Evolutionary conservation across 768 basidiomycete species (phyloP).

Genomic region (Agrocybe pediades): DNA sequence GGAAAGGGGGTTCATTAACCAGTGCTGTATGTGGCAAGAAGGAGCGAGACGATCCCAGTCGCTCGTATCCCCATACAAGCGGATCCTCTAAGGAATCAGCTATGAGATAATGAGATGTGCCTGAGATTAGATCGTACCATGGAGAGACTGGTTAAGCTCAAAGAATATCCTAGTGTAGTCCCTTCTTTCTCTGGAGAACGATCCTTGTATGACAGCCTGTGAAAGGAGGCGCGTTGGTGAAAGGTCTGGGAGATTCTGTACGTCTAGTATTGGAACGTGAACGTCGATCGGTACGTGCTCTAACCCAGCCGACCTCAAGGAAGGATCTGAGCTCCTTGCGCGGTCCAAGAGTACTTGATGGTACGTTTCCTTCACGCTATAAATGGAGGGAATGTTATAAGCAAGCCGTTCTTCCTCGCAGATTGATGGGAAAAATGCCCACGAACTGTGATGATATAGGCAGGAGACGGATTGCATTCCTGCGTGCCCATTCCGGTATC

Average conservation of each 20-base stretch:
- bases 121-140: not conserved
- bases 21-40: slow-evolving; percentile 1
- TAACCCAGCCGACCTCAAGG: slow-evolving; percentile 1
- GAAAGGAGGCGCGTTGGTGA: slow-evolving; percentile 6
- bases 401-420: not conserved
- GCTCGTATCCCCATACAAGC: slow-evolving; percentile 9
- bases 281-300: slow-evolving; percentile 11
- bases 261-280: slow-evolving; percentile 7
- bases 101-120: not conserved
- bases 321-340: slow-evolving; percentile 1
- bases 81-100: slow-evolving; percentile 3
- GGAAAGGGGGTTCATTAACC: slow-evolving; percentile 1
- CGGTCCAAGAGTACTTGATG: not conserved
- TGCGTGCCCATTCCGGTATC: slow-evolving; percentile 8
- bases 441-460: slow-evolving; percentile 9
- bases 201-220: slow-evolving; percentile 9
- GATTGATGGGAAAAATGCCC: not conserved
- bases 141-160: slow-evolving; percentile 4
- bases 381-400: not conserved
- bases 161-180: slow-evolving; percentile 9
- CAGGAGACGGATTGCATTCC: slow-evolving; percentile 7
- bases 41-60: not conserved
- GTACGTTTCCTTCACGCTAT: slow-evolving; percentile 4
- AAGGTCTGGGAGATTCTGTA: slow-evolving; percentile 1
- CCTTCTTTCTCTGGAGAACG: not conserved